Percentiles rank a stretch among this genome's conserved stretches.
These are phyloP conservation scores for Yamadazyma friedrichii DNA, from an alignment of 1,139 yeast species.

Conservation along the genomic window DNA sequence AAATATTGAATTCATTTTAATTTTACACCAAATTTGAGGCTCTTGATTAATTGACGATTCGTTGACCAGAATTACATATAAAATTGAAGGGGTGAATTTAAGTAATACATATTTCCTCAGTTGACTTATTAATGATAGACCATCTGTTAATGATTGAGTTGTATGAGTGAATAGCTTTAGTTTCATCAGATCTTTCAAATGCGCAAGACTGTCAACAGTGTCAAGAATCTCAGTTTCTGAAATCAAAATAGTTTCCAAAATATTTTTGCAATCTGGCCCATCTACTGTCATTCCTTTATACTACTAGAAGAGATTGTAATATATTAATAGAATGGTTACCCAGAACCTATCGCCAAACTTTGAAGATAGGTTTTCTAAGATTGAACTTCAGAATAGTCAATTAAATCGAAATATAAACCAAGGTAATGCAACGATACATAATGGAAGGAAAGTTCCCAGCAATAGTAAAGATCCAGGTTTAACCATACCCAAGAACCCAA, in stretches of 20 bases:
- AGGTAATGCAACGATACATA: not conserved
- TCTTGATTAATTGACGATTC: slow-evolving; percentile 41
- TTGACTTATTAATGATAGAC: slow-evolving; percentile 31
- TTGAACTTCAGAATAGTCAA: slow-evolving; percentile 8
- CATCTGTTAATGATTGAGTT: slow-evolving; percentile 27
- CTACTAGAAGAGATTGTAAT: too few relatives aligned
- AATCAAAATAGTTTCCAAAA: too few relatives aligned
- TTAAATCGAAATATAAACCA: too few relatives aligned
- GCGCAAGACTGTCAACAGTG: too few relatives aligned
- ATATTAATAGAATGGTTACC: slow-evolving; percentile 1
- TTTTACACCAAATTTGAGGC: slow-evolving; percentile 64
- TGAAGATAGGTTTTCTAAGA: slow-evolving; percentile 16
- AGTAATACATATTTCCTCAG: slow-evolving; percentile 34
- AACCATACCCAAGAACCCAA: slow-evolving; percentile 14
- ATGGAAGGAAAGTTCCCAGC: not conserved
- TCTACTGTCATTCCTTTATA: too few relatives aligned
- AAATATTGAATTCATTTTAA: slow-evolving; percentile 43
- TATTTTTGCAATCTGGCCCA: too few relatives aligned
- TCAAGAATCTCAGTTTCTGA: too few relatives aligned
- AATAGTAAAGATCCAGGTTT: slow-evolving; percentile 1
- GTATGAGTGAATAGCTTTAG: slow-evolving; percentile 32
- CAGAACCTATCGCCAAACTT: slow-evolving; percentile 12
- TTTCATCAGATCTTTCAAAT: too few relatives aligned
- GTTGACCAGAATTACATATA: slow-evolving; percentile 50
- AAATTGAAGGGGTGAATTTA: slow-evolving; percentile 45